phyloP scores from a whole-genome alignment of 805 yeast species.

The Teunomyces panamensis region DNA sequence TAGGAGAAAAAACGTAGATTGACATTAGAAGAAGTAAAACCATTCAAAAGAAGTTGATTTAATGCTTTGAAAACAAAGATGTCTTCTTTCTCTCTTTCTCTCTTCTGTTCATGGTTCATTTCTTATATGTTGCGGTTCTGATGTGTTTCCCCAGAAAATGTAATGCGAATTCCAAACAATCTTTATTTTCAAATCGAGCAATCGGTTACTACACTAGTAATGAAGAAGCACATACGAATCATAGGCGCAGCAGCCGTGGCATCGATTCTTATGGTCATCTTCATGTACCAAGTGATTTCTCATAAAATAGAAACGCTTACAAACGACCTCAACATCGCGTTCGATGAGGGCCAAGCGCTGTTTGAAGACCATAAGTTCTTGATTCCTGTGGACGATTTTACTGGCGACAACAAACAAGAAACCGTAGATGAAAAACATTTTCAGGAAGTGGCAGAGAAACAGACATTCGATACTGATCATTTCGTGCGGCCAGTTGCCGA shows the following conservation, averaged over 20 bases:
- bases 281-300: not conserved
- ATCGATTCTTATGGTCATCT: not conserved
- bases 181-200: too few species aligned
- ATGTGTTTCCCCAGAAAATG: not conserved
- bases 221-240: not conserved
- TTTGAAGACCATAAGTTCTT: not conserved
- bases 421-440: not conserved
- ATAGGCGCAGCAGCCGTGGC: not conserved
- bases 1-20: too few species aligned
- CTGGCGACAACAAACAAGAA: not conserved
- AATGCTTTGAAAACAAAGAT: too few species aligned
- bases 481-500: not conserved
- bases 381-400: not conserved
- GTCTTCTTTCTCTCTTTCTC: too few species aligned
- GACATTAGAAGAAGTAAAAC: too few species aligned
- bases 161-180: not conserved
- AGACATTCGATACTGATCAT: not conserved
- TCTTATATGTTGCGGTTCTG: not conserved
- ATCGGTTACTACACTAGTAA: too few species aligned
- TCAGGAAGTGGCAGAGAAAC: not conserved
- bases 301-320: not conserved
- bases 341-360: not conserved
- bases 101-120: too few species aligned
- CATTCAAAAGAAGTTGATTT: too few species aligned
- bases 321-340: not conserved